Base-by-base conservation (phyloP, 148 eudicot genomes). In the Hydrangea macrophylla region DNA sequence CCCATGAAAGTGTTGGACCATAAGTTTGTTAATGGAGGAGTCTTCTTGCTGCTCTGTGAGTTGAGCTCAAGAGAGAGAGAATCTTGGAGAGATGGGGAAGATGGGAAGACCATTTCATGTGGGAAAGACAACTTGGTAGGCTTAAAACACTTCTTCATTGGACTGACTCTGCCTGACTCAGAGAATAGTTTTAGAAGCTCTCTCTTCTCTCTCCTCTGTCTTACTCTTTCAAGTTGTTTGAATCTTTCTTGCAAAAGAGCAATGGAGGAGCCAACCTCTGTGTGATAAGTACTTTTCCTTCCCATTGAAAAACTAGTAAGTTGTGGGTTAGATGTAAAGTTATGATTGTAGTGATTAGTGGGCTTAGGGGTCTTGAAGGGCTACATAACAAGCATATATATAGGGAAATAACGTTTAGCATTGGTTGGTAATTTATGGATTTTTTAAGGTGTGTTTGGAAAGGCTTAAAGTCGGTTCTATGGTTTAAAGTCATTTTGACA, bases 161-260 rank as follows among this genome's bases (percentile, higher is more conserved):
- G 64, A 2, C 2, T 69, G 33, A 5, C 45, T 7, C 20, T 26
- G 28, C 40, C 26, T 5, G 55, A 40, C 36, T 50, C 63, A 2
- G 71, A 55, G 24, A 72, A 20, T 30, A 61, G 35, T 18, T 39
- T 67, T 7, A 62, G 55, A 9, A 58, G 59, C 55, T 68, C 64
- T 42, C 39, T 60, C 63, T 55, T 28, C 53, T 57, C 61, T 51
- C 73, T 69, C 53, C 25, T 62, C 53, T 39, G 51, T 32, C 40
- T 62, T 33, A 7, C 53, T 26, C 33, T 62, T 26, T 62, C 32
- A 7, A 62, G 53, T 20, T 62, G 53, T n/a, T 33, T 62, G 54
- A 62, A 62, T 62, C 66, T 62, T 62, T 62, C 66, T 62, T 62
- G 66, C 2, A 62, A 33, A 2, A 25, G 66, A 40, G 66, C 66